A percentile compares a stretch with the other conserved stretches of the same genome.
Conservation (phyloP, 2,329 filamentous ascomycete genomes). For the Stagonosporopsis chrysanthemi region DNA sequence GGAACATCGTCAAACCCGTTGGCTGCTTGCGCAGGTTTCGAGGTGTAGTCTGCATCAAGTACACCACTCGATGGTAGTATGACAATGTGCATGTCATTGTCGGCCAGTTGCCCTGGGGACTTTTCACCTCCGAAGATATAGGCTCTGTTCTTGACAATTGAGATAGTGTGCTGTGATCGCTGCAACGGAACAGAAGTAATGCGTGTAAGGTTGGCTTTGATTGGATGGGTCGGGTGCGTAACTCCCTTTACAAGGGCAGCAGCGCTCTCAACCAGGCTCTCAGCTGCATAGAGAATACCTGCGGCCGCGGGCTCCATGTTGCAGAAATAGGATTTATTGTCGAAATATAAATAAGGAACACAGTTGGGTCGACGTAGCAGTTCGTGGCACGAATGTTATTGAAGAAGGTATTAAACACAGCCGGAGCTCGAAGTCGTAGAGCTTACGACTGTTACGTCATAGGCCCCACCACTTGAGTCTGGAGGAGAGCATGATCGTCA, state of each 20-base stretch:
- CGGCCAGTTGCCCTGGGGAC: conserved; percentile 51
- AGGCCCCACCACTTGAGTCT: neutral
- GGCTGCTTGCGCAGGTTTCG: conserved; percentile 42
- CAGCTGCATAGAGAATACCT: conserved; percentile 49
- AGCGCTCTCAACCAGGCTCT: conserved; percentile 49
- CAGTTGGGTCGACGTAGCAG: neutral
- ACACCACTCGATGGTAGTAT: conserved; percentile 58
- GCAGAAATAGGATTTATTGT: neutral
- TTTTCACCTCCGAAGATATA: conserved; percentile 64
- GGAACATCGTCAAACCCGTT: conserved; percentile 45
- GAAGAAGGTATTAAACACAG: neutral
- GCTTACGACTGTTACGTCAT: conserved; percentile 17
- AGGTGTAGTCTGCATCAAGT: conserved; percentile 52
- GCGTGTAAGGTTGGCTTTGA: conserved; percentile 60
- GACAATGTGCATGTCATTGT: conserved; percentile 61
- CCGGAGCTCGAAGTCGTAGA: conserved; percentile 9
- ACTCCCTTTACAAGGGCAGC: conserved; percentile 58
- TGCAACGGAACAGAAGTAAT: conserved; percentile 56
- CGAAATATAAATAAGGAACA: neutral
- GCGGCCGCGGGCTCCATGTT: conserved; percentile 49
- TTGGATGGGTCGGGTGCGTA: conserved; percentile 58
- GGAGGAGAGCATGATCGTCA: neutral
- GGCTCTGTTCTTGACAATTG: conserved; percentile 61
- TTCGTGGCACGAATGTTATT: neutral
- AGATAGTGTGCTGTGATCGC: conserved; percentile 61